Percentiles rank a stretch among this genome's conserved stretches.
phyloP scores from a whole-genome alignment of 257 asterid species.

The Primulina tabacum region DNA sequence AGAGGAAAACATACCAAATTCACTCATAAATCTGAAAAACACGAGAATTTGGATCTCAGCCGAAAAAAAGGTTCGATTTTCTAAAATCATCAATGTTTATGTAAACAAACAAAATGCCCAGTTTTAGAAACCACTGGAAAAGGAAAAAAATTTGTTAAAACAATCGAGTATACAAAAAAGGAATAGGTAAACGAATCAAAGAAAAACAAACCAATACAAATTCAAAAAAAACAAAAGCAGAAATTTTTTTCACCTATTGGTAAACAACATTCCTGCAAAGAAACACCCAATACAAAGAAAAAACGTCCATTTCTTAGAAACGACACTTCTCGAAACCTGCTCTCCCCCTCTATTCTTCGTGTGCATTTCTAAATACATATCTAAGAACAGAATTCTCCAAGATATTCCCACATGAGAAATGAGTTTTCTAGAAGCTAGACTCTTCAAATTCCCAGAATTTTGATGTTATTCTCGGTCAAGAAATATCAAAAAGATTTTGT shows the following conservation, averaged over 20 bases:
- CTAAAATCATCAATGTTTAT: background rate
- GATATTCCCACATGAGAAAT: slow-evolving; percentile 35
- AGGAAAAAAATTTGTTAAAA: background rate
- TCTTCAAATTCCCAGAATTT: slow-evolving; percentile 26
- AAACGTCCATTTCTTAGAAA: slow-evolving; percentile 65
- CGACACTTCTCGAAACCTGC: slow-evolving; percentile 48
- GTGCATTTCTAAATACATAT: slow-evolving; percentile 33
- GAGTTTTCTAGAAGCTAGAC: slow-evolving; percentile 15
- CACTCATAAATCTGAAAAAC: background rate
- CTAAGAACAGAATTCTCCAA: slow-evolving; percentile 9
- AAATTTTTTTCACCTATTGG: slow-evolving; percentile 52
- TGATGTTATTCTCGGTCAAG: slow-evolving; percentile 22
- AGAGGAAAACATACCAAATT: background rate
- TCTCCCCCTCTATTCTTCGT: slow-evolving; percentile 67
- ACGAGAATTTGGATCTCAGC: background rate
- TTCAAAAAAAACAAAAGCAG: background rate
- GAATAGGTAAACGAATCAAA: background rate
- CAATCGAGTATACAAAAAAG: background rate
- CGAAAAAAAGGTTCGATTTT: background rate
- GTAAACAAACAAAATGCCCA: background rate
- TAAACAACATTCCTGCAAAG: slow-evolving; percentile 73
- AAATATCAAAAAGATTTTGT: slow-evolving; percentile 17
- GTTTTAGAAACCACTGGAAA: background rate
- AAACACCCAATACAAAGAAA: slow-evolving; percentile 77
- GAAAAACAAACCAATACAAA: background rate